Evolutionary conservation across 2,329 filamentous ascomycete species (phyloP), one percentile per base, ranked within the genome.

Genomic region (Fusarium siculi): DNA sequence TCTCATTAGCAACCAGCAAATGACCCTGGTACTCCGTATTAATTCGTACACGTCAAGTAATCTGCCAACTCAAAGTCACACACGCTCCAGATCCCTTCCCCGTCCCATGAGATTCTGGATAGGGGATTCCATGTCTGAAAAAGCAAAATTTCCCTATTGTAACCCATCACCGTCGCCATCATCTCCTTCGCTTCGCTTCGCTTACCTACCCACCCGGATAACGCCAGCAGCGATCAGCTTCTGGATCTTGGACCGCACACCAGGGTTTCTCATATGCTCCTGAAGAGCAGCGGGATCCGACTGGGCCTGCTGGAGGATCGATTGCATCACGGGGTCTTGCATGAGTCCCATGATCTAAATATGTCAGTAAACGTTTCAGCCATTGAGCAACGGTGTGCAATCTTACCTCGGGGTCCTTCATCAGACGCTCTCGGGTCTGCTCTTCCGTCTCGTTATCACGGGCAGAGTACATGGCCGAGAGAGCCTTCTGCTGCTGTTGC

Each of bases 241-340:
- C 87, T 98, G 94, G 74, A 99, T 93, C 89, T 98, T 97, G 78
- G 89, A 89, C 68, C 91, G 89, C 76, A 99, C 93, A 66, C 87
- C 89, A 1, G 94, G 90, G 86, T 98, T 99, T 87, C 92, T 93
- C 93, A 99, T 97, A 84, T 99, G 97, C 83, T 99, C 96, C 81
- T 97, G 93, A 72, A 99, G 89, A 50, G 96, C 96, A 54, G 93
- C 93, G 23, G 96, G 96, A 79, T 99, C 93, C 62, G 90, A 91
- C 87, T 98, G 97, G 50, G 96, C 96, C 85, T 99, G 96, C 82
- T 98, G 95, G 63, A 98, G 90, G 76, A 98, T 98, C 75, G 93
- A 93, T 85, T 99, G 95, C 96, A 99, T 98, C 80, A 99, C 92
- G 21, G 96, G 96, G 80, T 99, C 96, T 82, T 95, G 92, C 84